Evolutionary conservation across 345 rosid species (phyloP), one percentile per base, ranked within the genome.

Genomic region (Hypericum androsaemum): DNA sequence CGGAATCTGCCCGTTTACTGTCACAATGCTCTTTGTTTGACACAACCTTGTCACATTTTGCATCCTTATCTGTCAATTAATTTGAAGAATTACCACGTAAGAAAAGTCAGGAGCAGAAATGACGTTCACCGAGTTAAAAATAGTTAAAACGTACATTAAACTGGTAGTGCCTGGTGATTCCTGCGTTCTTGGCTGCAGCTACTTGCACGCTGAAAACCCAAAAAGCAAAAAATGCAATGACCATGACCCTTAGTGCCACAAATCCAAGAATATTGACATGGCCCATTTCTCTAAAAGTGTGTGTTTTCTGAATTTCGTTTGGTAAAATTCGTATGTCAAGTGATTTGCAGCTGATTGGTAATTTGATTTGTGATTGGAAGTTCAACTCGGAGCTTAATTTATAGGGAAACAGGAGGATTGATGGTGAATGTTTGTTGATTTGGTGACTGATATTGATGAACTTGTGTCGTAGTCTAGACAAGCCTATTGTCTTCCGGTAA

Each of bases 141-240:
- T n/a, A n/a, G n/a, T n/a, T n/a, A n/a, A n/a, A 35, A 38, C 67
- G 7, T 61, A 79, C 81, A 48, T 75, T 47, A 37, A 79, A 79
- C 70, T 64, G 68, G 60, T 79, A 76, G n/a, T 71, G 73, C 50
- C 79, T 66, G 22, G 75, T 79, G 53, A 72, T 49, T 51, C 69
- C 67, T 16, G 72, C 64, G 54, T 79, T 73, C 57, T 73, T 75
- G 42, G 73, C n/a, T n/a, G n/a, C 78, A 17, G 45, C 16, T 8
- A 39, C 58, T 14, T 12, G 15, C 13, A 58, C 66, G 12, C 72
- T 61, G n/a, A 50, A 54, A 41, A 61, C 15, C 57, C 57, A 58
- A 5, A 71, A 17, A 37, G 56, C 61, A 45, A 37, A 66, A 22
- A 66, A 47, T 12, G 63, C 50, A 43, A 70, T 12, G 15, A 60